Evolutionary conservation across 2,329 filamentous ascomycete genomes (phyloP), one percentile per base, ranked within the genome.

Genomic region (Diaporthe sp.): DNA sequence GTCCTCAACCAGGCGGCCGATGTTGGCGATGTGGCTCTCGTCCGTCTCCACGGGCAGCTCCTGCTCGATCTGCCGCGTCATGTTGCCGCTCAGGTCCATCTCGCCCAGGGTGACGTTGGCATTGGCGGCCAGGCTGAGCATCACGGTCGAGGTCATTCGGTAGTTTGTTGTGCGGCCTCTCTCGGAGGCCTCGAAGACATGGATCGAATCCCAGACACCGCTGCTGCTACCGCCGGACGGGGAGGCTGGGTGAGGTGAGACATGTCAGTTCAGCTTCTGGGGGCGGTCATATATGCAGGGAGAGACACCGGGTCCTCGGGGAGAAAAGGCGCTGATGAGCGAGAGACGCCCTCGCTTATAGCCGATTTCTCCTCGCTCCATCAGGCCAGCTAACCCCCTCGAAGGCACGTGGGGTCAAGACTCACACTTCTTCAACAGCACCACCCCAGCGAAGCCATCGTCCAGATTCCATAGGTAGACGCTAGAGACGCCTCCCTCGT

Each of bases 391-490:
- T 28, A 19, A 19, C 6, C n/a, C 55, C 34, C 25, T 49, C 59
- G 28, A 25, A 31, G 59, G 25, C n/a, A 42, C 12, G 15, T 34
- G 19, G 28, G 25, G 53, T 49, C 22, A 10, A 55, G 19, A 87
- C 89, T 79, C 86, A 94, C 94, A 92, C 87, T 99, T 99, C 90
- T 99, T 99, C 82, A 99, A 86, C 80, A 99, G 85, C 74, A 99
- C 96, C 2, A 98, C 97, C 0, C 97, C 97, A 0, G 97, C 97
- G 83, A 99, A 99, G 12, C 97, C 97, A 85, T 99, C 97, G 81
- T 99, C 97, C 83, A 98, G 87, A 83, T 98, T 97, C 97, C 97
- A 99, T 78, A 99, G 94, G 85, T 99, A 99, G 53, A 98, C 97
- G 82, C 94, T 97, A 79, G 95, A 97, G 76, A 98, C 95, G 39